Conservation (phyloP, 306 rosid genomes). For the Morella rubra region DNA sequence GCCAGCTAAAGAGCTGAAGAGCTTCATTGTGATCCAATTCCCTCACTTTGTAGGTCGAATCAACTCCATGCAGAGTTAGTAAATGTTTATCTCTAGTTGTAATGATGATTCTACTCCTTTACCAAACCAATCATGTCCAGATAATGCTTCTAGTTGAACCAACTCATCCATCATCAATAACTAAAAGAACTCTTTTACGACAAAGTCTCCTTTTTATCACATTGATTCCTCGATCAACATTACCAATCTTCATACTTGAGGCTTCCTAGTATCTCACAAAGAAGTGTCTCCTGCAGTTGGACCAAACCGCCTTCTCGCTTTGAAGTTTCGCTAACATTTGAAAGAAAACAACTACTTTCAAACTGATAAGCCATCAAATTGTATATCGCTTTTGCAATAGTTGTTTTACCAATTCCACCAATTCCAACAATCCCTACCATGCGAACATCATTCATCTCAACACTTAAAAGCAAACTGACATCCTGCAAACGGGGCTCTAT, state of each 20-base stretch:
- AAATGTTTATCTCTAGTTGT: slow-evolving; percentile 36
- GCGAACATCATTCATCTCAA: slow-evolving; percentile 16
- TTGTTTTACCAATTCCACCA: slow-evolving; percentile 40
- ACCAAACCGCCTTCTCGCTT: slow-evolving; percentile 19
- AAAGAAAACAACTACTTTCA: slow-evolving; percentile 24
- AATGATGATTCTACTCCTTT: slow-evolving; percentile 27
- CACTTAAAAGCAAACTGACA: not conserved
- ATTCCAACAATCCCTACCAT: slow-evolving; percentile 38
- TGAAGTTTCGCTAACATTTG: slow-evolving; percentile 30
- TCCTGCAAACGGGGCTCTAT: slow-evolving; percentile 10
- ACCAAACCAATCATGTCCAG: slow-evolving; percentile 37
- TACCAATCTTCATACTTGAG: not conserved
- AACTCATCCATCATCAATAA: slow-evolving; percentile 31
- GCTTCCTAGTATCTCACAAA: not conserved
- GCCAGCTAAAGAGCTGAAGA: slow-evolving; percentile 25
- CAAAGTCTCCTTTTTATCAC: slow-evolving; percentile 9
- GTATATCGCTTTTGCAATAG: slow-evolving; percentile 30
- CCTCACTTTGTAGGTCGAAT: slow-evolving; percentile 1
- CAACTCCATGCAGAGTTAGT: not conserved
- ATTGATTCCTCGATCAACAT: slow-evolving; percentile 10
- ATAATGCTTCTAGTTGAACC: slow-evolving; percentile 28
- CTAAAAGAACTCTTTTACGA: slow-evolving; percentile 29
- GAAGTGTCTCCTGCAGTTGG: slow-evolving; percentile 19
- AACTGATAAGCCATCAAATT: slow-evolving; percentile 16
- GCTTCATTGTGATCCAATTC: slow-evolving; percentile 13